Percentiles rank a stretch among this genome's conserved stretches.
Evolutionary conservation across 2,329 filamentous ascomycete species (phyloP).

Genomic region (Harringtonia aguacate): DNA sequence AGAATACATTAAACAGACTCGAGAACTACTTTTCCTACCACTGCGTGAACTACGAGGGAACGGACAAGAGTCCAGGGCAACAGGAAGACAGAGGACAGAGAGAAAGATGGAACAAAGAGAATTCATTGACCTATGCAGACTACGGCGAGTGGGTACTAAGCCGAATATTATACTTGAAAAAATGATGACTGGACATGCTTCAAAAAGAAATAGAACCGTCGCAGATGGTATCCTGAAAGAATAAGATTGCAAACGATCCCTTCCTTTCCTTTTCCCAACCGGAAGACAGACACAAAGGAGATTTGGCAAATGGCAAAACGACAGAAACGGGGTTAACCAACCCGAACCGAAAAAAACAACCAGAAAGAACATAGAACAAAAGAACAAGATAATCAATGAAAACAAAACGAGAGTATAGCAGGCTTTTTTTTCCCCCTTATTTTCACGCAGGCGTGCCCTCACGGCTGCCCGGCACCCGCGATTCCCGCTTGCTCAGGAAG

Average conservation of each 20-base stretch:
- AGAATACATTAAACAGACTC: no score
- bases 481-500: conserved; percentile 43
- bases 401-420: no score
- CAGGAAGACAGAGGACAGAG: no score
- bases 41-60: no score
- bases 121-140: neutral
- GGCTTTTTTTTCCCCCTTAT: neutral
- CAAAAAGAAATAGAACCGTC: conserved; percentile 1
- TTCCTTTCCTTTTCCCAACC: neutral
- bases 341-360: neutral
- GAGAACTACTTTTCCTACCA: no score
- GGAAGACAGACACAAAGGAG: no score
- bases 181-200: neutral
- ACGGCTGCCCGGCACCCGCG: conserved; percentile 26
- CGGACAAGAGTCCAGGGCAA: no score
- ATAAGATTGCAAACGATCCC: neutral
- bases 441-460: conserved; percentile 27
- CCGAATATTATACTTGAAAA: neutral
- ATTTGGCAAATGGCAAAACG: neutral
- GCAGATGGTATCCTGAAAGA: conserved; percentile 1
- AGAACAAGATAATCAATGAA: no score
- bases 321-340: neutral
- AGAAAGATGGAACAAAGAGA: no score
- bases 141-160: no score
- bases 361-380: no score